A percentile compares a stretch with the other conserved stretches of the same genome.
These are phyloP conservation scores for Rhodotorula babjevae DNA, from an alignment of 768 basidiomycete species.

Conservation along the genomic window DNA sequence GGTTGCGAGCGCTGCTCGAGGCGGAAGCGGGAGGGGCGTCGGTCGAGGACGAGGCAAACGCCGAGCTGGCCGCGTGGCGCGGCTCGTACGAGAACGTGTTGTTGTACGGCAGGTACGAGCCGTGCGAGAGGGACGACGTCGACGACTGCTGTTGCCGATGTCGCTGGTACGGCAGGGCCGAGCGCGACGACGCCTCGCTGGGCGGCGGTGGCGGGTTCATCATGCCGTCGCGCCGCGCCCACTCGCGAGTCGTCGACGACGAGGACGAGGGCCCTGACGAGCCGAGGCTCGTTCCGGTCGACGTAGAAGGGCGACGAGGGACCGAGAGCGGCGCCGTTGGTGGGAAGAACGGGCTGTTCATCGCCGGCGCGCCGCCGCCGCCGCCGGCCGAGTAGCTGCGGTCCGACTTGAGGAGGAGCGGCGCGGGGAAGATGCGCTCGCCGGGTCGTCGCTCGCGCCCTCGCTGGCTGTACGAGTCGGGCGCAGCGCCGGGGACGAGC, in stretches of 20 bases:
- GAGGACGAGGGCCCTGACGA: not conserved
- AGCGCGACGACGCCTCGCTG: not conserved
- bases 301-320: slow-evolving; percentile 16
- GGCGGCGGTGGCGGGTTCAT: slow-evolving; percentile 3
- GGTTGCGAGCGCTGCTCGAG: not conserved
- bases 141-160: slow-evolving; percentile 18
- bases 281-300: not conserved
- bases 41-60: not conserved
- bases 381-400: slow-evolving; percentile 10
- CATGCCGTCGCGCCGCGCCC: slow-evolving; percentile 3
- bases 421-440: slow-evolving; percentile 33
- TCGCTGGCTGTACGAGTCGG: not conserved
- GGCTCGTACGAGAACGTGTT: slow-evolving; percentile 11
- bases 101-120: slow-evolving; percentile 27
- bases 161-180: slow-evolving; percentile 23
- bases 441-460: not conserved
- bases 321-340: slow-evolving; percentile 14
- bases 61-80: not conserved
- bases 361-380: not conserved
- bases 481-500: not conserved
- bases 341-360: slow-evolving; percentile 1
- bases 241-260: not conserved
- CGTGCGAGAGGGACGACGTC: slow-evolving; percentile 31
- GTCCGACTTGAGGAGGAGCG: slow-evolving; percentile 27
- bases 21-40: not conserved